Conservation (phyloP, 139 green algal species). For the Tetraselmis striata region DNA sequence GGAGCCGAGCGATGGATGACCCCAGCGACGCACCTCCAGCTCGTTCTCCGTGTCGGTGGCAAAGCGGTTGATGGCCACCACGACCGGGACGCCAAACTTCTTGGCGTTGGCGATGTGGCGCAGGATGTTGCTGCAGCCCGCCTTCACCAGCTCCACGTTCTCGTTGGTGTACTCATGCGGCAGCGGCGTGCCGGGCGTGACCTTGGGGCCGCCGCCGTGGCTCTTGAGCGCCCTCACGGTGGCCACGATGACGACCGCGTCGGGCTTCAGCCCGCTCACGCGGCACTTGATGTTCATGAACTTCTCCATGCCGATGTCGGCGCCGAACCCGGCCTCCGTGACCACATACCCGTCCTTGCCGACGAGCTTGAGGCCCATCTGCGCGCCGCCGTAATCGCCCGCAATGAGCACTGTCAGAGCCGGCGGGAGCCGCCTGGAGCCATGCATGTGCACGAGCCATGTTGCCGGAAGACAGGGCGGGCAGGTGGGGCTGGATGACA, state of each 20-base stretch:
- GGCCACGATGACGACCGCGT: slow-evolving; percentile 85
- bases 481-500: too few relatives aligned
- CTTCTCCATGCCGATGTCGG: slow-evolving; percentile 98
- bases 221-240: slow-evolving; percentile 95
- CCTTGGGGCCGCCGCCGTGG: slow-evolving; percentile 55
- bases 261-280: slow-evolving; percentile 53
- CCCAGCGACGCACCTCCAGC: slow-evolving; percentile 65
- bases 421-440: too few relatives aligned
- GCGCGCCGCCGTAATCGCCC: too few relatives aligned
- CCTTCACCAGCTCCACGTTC: slow-evolving; percentile 76
- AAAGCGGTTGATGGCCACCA: slow-evolving; percentile 94
- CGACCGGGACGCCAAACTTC: slow-evolving; percentile 86
- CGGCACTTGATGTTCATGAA: slow-evolving; percentile 94
- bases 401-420: too few relatives aligned
- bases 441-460: too few relatives aligned
- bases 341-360: slow-evolving; percentile 83
- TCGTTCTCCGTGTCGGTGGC: slow-evolving; percentile 78
- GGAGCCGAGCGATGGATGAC: too few relatives aligned
- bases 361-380: slow-evolving; percentile 89
- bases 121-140: slow-evolving; percentile 70
- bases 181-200: slow-evolving; percentile 71
- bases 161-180: slow-evolving; percentile 86
- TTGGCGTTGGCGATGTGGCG: slow-evolving; percentile 85
- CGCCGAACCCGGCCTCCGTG: slow-evolving; percentile 95
- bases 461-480: too few relatives aligned